Evolutionary conservation across 78 protist species (phyloP).

Genomic region (Guillardia theta): DNA sequence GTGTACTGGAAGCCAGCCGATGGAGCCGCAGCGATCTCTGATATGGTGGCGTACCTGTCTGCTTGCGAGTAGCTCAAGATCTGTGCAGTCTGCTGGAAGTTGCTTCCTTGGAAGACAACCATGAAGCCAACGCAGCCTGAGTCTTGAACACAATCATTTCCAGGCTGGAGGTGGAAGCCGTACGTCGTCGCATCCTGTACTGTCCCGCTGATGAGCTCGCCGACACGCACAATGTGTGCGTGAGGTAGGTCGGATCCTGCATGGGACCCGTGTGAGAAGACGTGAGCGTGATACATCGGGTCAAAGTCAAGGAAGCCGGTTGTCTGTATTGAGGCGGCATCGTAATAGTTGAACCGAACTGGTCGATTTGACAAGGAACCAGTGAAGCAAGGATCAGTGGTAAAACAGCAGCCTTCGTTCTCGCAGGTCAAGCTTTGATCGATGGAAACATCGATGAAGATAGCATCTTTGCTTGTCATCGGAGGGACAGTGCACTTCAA

Average conservation of each 20-base stretch:
- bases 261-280: background rate
- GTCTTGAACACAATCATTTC: too few relatives aligned
- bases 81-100: too few relatives aligned
- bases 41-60: too few relatives aligned
- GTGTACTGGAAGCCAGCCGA: too few relatives aligned
- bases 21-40: too few relatives aligned
- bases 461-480: background rate
- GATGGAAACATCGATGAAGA: background rate
- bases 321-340: background rate
- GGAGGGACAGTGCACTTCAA: too few relatives aligned
- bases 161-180: too few relatives aligned
- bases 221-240: background rate
- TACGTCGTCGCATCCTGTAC: too few relatives aligned
- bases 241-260: background rate
- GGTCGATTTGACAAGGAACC: background rate
- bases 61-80: too few relatives aligned
- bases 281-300: background rate
- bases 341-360: background rate
- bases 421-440: background rate
- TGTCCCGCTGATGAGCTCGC: too few relatives aligned
- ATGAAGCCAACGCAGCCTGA: too few relatives aligned
- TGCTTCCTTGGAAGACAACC: too few relatives aligned
- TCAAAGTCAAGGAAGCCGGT: background rate
- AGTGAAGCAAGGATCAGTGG: background rate
- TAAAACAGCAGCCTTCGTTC: background rate